Evolutionary conservation across 2,329 filamentous ascomycete species (phyloP).

Genomic region (Fusarium sambucinum): DNA sequence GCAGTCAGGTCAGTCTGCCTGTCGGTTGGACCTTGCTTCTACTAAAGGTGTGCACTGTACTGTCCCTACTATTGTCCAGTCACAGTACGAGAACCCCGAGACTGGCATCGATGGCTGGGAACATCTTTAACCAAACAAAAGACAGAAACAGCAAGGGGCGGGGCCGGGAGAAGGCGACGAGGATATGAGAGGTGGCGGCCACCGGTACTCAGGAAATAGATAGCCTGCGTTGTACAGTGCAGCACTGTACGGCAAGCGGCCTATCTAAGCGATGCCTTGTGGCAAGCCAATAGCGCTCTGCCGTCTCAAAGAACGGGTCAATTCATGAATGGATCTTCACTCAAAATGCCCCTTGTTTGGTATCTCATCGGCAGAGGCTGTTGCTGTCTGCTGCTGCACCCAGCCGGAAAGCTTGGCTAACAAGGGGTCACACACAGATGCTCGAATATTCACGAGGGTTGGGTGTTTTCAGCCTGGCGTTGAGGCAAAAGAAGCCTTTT

Average conservation of each 20-base stretch:
- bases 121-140: slow-evolving; percentile 18
- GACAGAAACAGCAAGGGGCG: slow-evolving; percentile 19
- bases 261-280: not conserved
- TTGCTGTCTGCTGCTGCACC: not conserved
- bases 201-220: slow-evolving; percentile 5
- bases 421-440: slow-evolving; percentile 17
- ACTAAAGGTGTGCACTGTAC: not conserved
- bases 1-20: not conserved
- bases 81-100: slow-evolving; percentile 16
- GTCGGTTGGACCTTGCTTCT: not conserved
- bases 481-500: slow-evolving; percentile 36
- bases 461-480: slow-evolving; percentile 23
- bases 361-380: slow-evolving; percentile 25
- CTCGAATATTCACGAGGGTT: slow-evolving; percentile 15
- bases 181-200: slow-evolving; percentile 27
- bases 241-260: not conserved
- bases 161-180: slow-evolving; percentile 24
- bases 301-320: slow-evolving; percentile 3
- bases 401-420: slow-evolving; percentile 21
- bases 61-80: not conserved
- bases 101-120: slow-evolving; percentile 18
- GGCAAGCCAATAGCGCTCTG: slow-evolving; percentile 23
- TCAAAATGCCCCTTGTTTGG: slow-evolving; percentile 7
- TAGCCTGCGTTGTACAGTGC: not conserved
- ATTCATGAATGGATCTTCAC: slow-evolving; percentile 38